Evolutionary conservation across 192 early-diverging fungal species (phyloP).

Genomic region (Entomortierella beljakovae): DNA sequence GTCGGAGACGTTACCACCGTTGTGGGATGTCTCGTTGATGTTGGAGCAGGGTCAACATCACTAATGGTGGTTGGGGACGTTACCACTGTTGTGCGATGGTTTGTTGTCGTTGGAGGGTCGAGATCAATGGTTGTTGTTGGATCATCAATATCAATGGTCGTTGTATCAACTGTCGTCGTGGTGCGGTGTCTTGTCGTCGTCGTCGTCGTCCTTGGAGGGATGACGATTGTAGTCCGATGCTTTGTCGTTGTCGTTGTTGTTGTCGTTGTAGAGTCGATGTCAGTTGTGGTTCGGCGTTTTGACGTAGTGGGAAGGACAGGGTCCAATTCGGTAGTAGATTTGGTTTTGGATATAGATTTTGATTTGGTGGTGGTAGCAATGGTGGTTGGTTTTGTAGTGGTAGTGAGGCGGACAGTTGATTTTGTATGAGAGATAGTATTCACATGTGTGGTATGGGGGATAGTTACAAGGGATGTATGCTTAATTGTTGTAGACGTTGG

Average conservation of each 20-base stretch:
- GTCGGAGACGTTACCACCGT: too few relatives aligned
- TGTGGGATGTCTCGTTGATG: neutral
- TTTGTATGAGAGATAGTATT: too few relatives aligned
- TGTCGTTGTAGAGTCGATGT: neutral
- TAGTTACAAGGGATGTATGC: neutral
- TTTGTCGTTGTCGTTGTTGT: conserved; percentile 13
- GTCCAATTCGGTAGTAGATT: too few relatives aligned
- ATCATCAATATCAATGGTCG: neutral
- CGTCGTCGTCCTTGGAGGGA: conserved; percentile 1
- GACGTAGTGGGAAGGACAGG: neutral
- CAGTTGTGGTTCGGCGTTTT: conserved; percentile 4
- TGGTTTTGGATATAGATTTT: too few relatives aligned
- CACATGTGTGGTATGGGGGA: neutral
- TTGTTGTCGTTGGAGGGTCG: neutral
- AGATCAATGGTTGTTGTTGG: neutral
- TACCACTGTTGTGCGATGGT: neutral
- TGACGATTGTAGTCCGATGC: neutral
- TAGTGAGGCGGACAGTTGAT: neutral
- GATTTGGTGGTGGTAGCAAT: neutral
- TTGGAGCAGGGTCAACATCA: too few relatives aligned
- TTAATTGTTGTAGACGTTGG: too few relatives aligned
- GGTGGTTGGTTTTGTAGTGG: neutral
- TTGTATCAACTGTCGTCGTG: neutral
- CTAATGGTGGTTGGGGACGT: too few relatives aligned
- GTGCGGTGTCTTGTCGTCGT: neutral